phyloP scores from a whole-genome alignment of 306 rosid genomes.

The Acacia crassicarpa region DNA sequence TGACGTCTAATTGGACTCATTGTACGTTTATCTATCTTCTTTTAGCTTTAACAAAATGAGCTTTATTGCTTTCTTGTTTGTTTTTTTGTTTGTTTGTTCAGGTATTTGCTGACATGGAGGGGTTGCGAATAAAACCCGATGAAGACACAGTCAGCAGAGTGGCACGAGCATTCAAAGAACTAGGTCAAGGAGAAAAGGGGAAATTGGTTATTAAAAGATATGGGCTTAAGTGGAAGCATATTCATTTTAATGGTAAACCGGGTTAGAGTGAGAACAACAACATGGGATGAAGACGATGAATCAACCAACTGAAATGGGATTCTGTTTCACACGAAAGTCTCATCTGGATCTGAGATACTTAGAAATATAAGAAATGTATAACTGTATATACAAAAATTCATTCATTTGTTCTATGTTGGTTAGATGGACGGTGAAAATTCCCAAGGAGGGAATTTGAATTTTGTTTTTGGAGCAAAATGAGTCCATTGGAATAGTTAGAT shows the following conservation, averaged over 20 bases:
- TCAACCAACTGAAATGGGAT: slow-evolving; percentile 25
- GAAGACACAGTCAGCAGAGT: slow-evolving; percentile 84
- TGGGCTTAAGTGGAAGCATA: slow-evolving; percentile 78
- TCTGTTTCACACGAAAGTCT: not conserved
- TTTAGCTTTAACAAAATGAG: too few species aligned
- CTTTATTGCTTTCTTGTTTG: too few species aligned
- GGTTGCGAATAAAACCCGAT: slow-evolving; percentile 74
- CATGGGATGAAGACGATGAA: slow-evolving; percentile 43
- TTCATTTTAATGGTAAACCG: slow-evolving; percentile 79
- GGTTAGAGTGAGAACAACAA: slow-evolving; percentile 62
- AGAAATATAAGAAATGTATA: not conserved
- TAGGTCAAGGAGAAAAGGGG: slow-evolving; percentile 70
- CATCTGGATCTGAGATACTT: not conserved
- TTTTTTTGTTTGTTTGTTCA: slow-evolving; percentile 35
- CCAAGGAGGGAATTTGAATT: not conserved
- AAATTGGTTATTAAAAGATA: slow-evolving; percentile 59
- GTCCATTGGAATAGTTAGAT: not conserved
- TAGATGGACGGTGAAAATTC: not conserved
- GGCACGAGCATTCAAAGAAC: slow-evolving; percentile 52
- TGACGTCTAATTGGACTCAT: not conserved
- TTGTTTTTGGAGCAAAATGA: not conserved
- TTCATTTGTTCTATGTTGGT: not conserved
- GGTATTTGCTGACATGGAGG: slow-evolving; percentile 96
- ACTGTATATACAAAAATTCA: not conserved
- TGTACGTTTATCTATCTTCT: not conserved